A percentile compares a stretch with the other conserved stretches of the same genome.
Evolutionary conservation across 2,329 filamentous ascomycete species (phyloP).

Genomic region (Colletotrichum sidae): DNA sequence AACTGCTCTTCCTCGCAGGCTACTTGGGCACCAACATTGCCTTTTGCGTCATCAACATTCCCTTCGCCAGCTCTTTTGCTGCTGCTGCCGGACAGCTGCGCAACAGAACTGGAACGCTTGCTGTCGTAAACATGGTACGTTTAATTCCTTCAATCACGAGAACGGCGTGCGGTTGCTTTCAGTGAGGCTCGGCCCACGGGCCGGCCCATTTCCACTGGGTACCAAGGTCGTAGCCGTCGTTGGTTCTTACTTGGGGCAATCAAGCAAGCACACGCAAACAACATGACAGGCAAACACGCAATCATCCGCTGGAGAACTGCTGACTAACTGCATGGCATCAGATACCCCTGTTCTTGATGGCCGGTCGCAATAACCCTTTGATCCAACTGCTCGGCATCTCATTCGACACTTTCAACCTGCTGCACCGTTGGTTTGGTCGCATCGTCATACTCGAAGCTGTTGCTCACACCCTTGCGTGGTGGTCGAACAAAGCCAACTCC

Average conservation of each 20-base stretch:
- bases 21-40: slow-evolving; percentile 77
- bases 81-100: slow-evolving; percentile 64
- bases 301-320: slow-evolving; percentile 24
- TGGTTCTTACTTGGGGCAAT: not conserved
- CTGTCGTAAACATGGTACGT: slow-evolving; percentile 79
- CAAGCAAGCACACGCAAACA: not conserved
- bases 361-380: slow-evolving; percentile 82
- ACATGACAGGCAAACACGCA: not conserved
- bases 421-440: slow-evolving; percentile 84
- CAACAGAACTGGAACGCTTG: slow-evolving; percentile 77
- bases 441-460: slow-evolving; percentile 79
- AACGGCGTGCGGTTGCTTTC: too few relatives aligned
- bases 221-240: too few relatives aligned
- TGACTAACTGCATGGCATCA: slow-evolving; percentile 34
- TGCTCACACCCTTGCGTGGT: slow-evolving; percentile 73
- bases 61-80: slow-evolving; percentile 62
- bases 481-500: slow-evolving; percentile 53
- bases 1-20: slow-evolving; percentile 67
- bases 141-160: not conserved
- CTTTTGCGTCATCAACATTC: slow-evolving; percentile 78
- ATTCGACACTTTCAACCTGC: slow-evolving; percentile 85
- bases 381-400: slow-evolving; percentile 78
- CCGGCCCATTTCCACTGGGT: too few relatives aligned
- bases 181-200: too few relatives aligned
- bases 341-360: slow-evolving; percentile 78